Evolutionary conservation across 495 filamentous ascomycete genomes (phyloP).

Genomic region (Lophiotrema nucula): DNA sequence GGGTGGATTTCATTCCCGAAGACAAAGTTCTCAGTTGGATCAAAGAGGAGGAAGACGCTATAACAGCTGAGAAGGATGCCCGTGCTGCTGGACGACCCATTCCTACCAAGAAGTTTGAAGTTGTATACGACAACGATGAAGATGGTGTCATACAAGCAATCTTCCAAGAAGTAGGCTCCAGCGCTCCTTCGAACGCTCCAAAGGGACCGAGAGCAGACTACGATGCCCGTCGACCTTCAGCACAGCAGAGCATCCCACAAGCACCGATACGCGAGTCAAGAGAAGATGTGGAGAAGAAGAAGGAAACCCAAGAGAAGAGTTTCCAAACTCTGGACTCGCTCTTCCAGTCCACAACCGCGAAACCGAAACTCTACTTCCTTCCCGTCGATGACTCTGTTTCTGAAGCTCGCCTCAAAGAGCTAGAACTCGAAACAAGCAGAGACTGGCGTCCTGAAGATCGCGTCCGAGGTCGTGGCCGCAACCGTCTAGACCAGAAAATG

Average conservation of each 20-base stretch:
- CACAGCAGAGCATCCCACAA: not conserved
- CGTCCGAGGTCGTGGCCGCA: conserved; percentile 18
- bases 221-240: not conserved
- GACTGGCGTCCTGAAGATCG: conserved; percentile 40
- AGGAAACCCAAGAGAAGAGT: conserved; percentile 13
- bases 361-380: conserved; percentile 66
- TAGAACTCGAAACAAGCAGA: conserved; percentile 55
- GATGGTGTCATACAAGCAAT: conserved; percentile 52
- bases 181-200: conserved; percentile 18
- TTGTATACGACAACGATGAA: conserved; percentile 61
- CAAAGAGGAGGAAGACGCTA: conserved; percentile 58
- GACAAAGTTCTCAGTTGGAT: conserved; percentile 75
- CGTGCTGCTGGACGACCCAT: conserved; percentile 44
- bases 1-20: conserved; percentile 86
- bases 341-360: conserved; percentile 56
- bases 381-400: conserved; percentile 56
- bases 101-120: conserved; percentile 62
- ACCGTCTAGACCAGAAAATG: conserved; percentile 56
- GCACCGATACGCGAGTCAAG: not conserved
- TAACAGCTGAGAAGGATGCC: conserved; percentile 18
- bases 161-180: conserved; percentile 37
- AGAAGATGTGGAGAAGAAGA: not conserved
- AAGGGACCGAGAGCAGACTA: conserved; percentile 6
- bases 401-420: conserved; percentile 63
- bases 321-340: conserved; percentile 58